A percentile compares a stretch with the other conserved stretches of the same genome.
Evolutionary conservation across 345 rosid genomes (phyloP).

Genomic region (Gossypium turneri): DNA sequence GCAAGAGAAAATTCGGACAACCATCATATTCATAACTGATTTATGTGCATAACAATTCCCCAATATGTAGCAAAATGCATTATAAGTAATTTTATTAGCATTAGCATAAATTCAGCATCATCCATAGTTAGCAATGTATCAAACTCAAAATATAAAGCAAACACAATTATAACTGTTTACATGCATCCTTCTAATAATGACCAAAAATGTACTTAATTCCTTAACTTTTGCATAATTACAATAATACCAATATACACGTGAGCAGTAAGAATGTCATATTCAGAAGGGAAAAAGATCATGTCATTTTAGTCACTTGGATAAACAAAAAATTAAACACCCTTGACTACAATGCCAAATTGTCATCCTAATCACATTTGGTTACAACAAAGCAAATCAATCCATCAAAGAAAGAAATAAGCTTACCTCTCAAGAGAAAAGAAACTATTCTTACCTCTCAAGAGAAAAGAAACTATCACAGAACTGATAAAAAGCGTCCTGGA

Average conservation of each 20-base stretch:
- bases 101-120: conserved; percentile 2
- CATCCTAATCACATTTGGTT: conserved; percentile 9
- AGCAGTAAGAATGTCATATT: background rate
- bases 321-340: background rate
- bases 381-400: conserved; percentile 10
- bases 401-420: conserved; percentile 14
- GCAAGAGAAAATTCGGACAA: conserved; percentile 14
- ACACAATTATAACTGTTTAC: background rate
- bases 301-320: background rate
- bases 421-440: conserved; percentile 50
- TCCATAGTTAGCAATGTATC: conserved; percentile 8
- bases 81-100: background rate
- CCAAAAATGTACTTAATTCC: background rate
- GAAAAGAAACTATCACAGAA: conserved; percentile 46
- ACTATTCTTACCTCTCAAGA: conserved; percentile 52
- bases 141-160: conserved; percentile 2
- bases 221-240: background rate
- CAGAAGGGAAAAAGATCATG: background rate
- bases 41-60: background rate
- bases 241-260: background rate
- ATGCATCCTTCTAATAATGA: background rate
- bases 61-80: conserved; percentile 9
- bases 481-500: conserved; percentile 54
- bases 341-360: background rate
- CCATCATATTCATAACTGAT: background rate